These are phyloP conservation scores for Aspergillus persii DNA, from an alignment of 2,329 filamentous ascomycete genomes.

Conservation along the genomic window DNA sequence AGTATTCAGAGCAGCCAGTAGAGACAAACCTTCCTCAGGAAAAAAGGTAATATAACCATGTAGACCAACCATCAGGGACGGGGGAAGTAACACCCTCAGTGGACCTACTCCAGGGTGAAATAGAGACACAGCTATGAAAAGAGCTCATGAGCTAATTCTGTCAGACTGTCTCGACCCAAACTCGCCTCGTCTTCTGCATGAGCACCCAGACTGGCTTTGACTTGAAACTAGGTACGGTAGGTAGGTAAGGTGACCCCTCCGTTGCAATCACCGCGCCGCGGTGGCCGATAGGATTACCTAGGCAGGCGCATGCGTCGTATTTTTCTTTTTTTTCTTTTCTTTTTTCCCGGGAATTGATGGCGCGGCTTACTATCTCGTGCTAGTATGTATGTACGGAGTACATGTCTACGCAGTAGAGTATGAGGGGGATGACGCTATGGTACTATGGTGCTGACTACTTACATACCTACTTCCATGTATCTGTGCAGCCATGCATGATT, in stretches of 20 bases:
- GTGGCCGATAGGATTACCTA: not conserved
- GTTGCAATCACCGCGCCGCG: not conserved
- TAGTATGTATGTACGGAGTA: no score
- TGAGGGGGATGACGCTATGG: not conserved
- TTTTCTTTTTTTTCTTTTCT: not conserved
- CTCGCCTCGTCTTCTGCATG: conserved; percentile 17
- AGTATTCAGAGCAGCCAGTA: no score
- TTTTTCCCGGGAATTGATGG: not conserved
- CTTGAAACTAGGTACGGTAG: not conserved
- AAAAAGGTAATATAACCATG: no score
- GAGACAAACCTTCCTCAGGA: no score
- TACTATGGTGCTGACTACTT: not conserved
- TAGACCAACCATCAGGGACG: no score
- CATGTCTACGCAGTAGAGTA: not conserved
- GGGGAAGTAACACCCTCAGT: no score
- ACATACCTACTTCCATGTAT: no score
- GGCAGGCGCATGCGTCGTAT: not conserved
- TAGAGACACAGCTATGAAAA: conserved; percentile 2
- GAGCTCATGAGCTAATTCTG: not conserved
- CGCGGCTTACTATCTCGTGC: no score
- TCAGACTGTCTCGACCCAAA: conserved; percentile 7
- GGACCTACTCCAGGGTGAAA: not conserved
- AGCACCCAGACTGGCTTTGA: conserved; percentile 8
- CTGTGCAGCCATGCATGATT: not conserved
- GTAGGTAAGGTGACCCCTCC: not conserved